Evolutionary conservation across 179 eudicot species (phyloP).

Genomic region (Carnegiea gigantea): DNA sequence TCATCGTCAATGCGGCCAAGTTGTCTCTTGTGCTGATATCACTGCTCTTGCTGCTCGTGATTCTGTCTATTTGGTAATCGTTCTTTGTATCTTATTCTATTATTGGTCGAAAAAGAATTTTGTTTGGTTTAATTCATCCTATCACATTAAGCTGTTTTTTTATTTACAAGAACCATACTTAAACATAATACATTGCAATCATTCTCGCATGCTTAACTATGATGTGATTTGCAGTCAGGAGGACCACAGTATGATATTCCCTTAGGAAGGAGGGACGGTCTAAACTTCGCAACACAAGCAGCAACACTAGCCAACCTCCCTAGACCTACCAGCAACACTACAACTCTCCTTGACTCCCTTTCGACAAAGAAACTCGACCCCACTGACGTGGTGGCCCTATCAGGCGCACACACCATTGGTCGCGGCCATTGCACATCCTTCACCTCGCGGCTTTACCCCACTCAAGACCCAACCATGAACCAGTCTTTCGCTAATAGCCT

Average conservation of each 20-base stretch:
- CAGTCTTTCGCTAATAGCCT: slow-evolving; percentile 35
- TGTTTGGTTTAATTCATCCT: too few relatives aligned
- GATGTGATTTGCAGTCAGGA: neutral
- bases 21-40: slow-evolving; percentile 59
- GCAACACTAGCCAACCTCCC: slow-evolving; percentile 3
- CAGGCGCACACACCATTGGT: slow-evolving; percentile 45
- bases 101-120: too few relatives aligned
- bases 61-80: slow-evolving; percentile 45
- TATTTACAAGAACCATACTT: too few relatives aligned
- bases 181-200: too few relatives aligned
- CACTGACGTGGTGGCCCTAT: slow-evolving; percentile 3
- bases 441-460: slow-evolving; percentile 40
- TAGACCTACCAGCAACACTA: neutral
- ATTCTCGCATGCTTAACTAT: neutral
- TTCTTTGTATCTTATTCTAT: neutral
- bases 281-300: neutral
- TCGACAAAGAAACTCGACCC: neutral
- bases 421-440: slow-evolving; percentile 45
- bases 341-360: neutral
- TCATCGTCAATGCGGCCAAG: neutral
- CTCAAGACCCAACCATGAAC: slow-evolving; percentile 45
- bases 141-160: too few relatives aligned
- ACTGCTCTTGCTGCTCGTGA: slow-evolving; percentile 63
- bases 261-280: neutral
- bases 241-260: neutral